Evolutionary conservation across 495 filamentous ascomycete species (phyloP), one percentile per base, ranked within the genome.

Genomic region (Rhypophila decipiens): DNA sequence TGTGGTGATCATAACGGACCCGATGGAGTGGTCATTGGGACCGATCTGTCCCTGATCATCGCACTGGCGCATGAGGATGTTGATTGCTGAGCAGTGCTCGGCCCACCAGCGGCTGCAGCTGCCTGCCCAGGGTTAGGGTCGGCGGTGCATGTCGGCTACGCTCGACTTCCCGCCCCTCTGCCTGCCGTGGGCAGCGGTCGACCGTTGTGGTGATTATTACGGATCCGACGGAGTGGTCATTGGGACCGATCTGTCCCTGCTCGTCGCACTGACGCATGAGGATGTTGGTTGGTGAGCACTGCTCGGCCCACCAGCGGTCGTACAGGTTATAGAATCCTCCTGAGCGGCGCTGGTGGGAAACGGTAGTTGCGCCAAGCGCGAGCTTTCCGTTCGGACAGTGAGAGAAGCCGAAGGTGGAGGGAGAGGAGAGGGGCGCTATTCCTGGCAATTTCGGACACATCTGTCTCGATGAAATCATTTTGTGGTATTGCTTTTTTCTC

Each of bases 381-480:
- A 90, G 34, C 10, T 75, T 70, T 51, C 74, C 74, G 63, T 85
- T 82, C 41, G 48, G 46, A 59, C 85, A 87, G 20, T 76, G 60
- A 5, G 80, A 80, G 61, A 80, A 90, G 21, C 86, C 86, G 18
- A 69, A 68, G 13, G 81, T 88, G 65, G 74, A 80, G n/a, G n/a
- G n/a, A n/a, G n/a, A n/a, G n/a, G n/a, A n/a, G n/a, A n/a, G n/a
- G n/a, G n/a, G n/a, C n/a, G n/a, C n/a, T n/a, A n/a, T n/a, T n/a
- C n/a, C n/a, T n/a, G n/a, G n/a, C n/a, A n/a, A n/a, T n/a, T n/a
- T n/a, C n/a, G n/a, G n/a, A n/a, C n/a, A n/a, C n/a, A n/a, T n/a
- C n/a, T n/a, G n/a, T n/a, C n/a, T n/a, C n/a, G n/a, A n/a, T n/a
- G n/a, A n/a, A n/a, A n/a, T n/a, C n/a, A n/a, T n/a, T n/a, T n/a